These are phyloP conservation scores for Monilinia polystroma DNA, from an alignment of 2,329 filamentous ascomycete species.

Conservation along the genomic window DNA sequence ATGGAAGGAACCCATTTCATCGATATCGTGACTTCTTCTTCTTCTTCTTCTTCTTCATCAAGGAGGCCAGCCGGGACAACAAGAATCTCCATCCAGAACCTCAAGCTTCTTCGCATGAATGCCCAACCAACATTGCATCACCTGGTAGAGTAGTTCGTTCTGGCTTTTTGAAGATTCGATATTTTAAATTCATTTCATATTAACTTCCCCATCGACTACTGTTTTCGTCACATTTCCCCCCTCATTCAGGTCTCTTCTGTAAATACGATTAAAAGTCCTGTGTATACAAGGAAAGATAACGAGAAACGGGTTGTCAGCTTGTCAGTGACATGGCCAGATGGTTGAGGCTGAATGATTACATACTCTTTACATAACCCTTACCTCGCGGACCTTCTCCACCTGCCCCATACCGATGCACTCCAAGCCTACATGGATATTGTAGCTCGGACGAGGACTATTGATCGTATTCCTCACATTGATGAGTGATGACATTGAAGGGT, in stretches of 20 bases:
- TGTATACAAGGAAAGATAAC: slow-evolving; percentile 1
- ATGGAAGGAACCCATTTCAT: neutral
- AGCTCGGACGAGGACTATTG: slow-evolving; percentile 1
- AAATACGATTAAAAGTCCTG: neutral
- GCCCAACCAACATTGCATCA: no score
- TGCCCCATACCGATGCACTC: neutral
- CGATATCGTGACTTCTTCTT: slow-evolving; percentile 3
- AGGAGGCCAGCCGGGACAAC: neutral
- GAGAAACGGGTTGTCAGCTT: slow-evolving; percentile 2
- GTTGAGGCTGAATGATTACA: slow-evolving; percentile 6
- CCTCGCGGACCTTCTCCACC: slow-evolving; percentile 9
- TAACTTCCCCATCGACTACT: no score
- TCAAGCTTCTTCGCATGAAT: no score
- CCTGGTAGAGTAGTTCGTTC: no score
- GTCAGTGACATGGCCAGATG: neutral
- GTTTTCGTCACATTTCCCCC: no score
- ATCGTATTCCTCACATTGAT: neutral
- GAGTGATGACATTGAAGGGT: neutral
- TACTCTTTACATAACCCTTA: neutral
- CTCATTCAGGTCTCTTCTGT: neutral
- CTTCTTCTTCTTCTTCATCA: neutral
- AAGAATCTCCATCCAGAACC: no score
- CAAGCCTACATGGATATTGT: neutral
- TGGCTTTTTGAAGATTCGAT: no score
- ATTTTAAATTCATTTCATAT: no score